Evolutionary conservation across 106 monocot genomes (phyloP).

Genomic region (Xerophyta viscosa): DNA sequence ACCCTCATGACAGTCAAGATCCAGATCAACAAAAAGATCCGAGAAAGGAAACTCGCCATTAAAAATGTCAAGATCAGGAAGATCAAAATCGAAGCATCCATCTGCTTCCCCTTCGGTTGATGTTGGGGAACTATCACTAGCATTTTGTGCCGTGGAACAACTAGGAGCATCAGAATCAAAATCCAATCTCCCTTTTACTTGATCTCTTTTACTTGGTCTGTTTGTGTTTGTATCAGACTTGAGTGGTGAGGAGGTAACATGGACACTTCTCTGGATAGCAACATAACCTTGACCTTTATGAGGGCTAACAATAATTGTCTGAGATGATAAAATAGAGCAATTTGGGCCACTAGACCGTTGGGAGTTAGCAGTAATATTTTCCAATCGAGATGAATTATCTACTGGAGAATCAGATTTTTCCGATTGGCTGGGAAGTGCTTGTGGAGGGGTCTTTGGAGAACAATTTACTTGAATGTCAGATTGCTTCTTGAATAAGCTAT

Average conservation of each 20-base stretch:
- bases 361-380: not conserved
- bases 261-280: conserved; percentile 62
- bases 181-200: conserved; percentile 68
- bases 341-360: conserved; percentile 23
- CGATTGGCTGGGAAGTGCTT: conserved; percentile 14
- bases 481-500: conserved; percentile 24
- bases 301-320: conserved; percentile 75
- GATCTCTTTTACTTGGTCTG: conserved; percentile 38
- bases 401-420: conserved; percentile 18
- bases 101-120: conserved; percentile 28
- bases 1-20: conserved; percentile 30
- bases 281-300: conserved; percentile 50
- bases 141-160: conserved; percentile 1
- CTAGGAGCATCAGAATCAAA: conserved; percentile 40
- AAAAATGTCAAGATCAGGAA: conserved; percentile 43
- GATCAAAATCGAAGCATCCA: conserved; percentile 44
- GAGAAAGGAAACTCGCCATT: conserved; percentile 58
- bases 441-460: conserved; percentile 49
- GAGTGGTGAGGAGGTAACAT: conserved; percentile 54
- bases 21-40: conserved; percentile 53
- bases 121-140: conserved; percentile 20
- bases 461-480: conserved; percentile 7
- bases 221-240: conserved; percentile 39
- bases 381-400: conserved; percentile 8
- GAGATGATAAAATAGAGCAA: conserved; percentile 61